These are phyloP conservation scores for Wickerhamomyces tratensis DNA, from an alignment of 805 yeast species.

Conservation along the genomic window DNA sequence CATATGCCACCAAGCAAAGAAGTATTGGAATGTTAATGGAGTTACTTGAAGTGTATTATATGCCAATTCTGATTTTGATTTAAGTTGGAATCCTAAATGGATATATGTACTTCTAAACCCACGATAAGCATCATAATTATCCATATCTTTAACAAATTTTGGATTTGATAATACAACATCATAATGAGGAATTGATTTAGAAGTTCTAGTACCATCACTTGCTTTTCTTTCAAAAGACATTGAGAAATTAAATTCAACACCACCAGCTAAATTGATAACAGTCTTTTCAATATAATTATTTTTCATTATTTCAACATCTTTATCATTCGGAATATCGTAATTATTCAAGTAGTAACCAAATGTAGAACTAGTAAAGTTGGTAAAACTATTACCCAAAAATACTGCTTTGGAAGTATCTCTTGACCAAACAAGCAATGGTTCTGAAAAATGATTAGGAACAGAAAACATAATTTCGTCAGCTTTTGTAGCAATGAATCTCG, in stretches of 20 bases:
- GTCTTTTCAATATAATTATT: slow-evolving; percentile 34
- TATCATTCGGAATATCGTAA: slow-evolving; percentile 9
- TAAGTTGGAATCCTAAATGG: slow-evolving; percentile 55
- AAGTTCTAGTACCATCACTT: slow-evolving; percentile 27
- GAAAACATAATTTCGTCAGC: slow-evolving; percentile 59
- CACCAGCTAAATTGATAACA: slow-evolving; percentile 51
- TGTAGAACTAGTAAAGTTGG: slow-evolving; percentile 32
- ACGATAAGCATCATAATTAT: slow-evolving; percentile 65
- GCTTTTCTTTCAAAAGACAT: slow-evolving; percentile 42
- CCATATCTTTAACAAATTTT: slow-evolving; percentile 31
- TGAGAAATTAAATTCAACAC: slow-evolving; percentile 48
- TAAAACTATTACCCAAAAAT: slow-evolving; percentile 34
- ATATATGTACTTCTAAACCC: slow-evolving; percentile 78
- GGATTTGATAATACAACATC: slow-evolving; percentile 52
- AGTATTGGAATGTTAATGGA: slow-evolving; percentile 57
- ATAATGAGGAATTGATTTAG: slow-evolving; percentile 48
- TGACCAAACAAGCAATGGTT: slow-evolving; percentile 48
- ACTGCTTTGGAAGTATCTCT: slow-evolving; percentile 34
- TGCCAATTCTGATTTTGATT: slow-evolving; percentile 28
- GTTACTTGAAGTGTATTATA: slow-evolving; percentile 73
- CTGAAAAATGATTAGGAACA: slow-evolving; percentile 64
- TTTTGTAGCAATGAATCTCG: slow-evolving; percentile 51
- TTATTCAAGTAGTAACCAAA: slow-evolving; percentile 37
- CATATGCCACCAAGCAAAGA: slow-evolving; percentile 79
- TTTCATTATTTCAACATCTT: slow-evolving; percentile 14